These are phyloP conservation scores for Beverwykella pulmonaria DNA, from an alignment of 495 filamentous ascomycete species.

Conservation along the genomic window DNA sequence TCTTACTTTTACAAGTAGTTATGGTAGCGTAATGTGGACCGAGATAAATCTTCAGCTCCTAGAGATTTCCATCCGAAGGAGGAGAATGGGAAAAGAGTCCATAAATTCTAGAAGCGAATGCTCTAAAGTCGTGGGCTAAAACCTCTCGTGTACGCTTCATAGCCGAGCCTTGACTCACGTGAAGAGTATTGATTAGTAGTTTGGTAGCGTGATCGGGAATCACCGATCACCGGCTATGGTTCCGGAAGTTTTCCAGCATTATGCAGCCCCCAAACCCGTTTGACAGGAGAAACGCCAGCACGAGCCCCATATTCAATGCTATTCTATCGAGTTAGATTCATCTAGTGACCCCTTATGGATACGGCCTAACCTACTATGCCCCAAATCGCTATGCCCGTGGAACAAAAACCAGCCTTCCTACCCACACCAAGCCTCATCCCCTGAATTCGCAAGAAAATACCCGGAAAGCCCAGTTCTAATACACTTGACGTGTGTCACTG, in stretches of 20 bases:
- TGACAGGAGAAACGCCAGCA: not conserved
- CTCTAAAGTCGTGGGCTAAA: too few relatives aligned
- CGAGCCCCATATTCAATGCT: not conserved
- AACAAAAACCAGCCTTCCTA: not conserved
- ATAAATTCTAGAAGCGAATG: too few relatives aligned
- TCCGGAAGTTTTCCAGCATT: not conserved
- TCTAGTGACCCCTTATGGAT: not conserved
- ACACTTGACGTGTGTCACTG: too few relatives aligned
- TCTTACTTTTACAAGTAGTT: too few relatives aligned
- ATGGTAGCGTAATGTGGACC: too few relatives aligned
- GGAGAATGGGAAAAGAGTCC: too few relatives aligned
- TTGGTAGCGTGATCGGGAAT: not conserved
- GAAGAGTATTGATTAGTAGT: not conserved
- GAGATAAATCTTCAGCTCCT: too few relatives aligned
- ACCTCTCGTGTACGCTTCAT: not conserved
- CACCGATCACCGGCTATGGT: not conserved
- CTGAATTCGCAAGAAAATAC: not conserved
- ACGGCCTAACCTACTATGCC: not conserved
- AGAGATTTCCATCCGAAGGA: too few relatives aligned
- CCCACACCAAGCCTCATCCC: not conserved
- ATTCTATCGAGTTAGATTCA: not conserved
- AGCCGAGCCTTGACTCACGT: not conserved
- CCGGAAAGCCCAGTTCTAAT: not conserved
- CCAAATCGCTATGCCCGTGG: constrained; percentile 11
- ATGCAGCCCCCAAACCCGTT: not conserved